phyloP scores from a whole-genome alignment of 192 early-diverging fungal genomes.

The Pecoramyces ruminantium region DNA sequence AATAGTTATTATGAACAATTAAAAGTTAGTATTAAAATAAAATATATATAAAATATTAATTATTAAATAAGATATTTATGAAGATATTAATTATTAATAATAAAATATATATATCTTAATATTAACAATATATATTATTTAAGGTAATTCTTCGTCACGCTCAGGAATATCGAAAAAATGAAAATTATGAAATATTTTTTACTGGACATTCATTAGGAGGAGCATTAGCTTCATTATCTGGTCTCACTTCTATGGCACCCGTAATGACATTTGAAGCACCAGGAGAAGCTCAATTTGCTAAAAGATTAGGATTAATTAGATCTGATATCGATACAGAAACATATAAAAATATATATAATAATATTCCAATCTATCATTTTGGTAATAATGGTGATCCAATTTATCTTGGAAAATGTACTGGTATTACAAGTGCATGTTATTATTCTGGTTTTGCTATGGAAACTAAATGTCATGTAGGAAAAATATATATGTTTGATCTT shows the following conservation, averaged over 20 bases:
- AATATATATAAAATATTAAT: not conserved
- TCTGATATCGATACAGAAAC: slow-evolving; percentile 16
- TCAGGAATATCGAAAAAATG: not conserved
- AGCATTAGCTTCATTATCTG: slow-evolving; percentile 51
- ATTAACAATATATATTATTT: too few species aligned
- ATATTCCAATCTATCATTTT: slow-evolving; percentile 72
- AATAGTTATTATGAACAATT: not conserved
- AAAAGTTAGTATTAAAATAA: not conserved
- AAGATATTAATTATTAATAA: too few species aligned
- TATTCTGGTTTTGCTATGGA: slow-evolving; percentile 60
- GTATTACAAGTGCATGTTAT: slow-evolving; percentile 42
- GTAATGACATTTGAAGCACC: slow-evolving; percentile 69
- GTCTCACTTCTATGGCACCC: slow-evolving; percentile 68
- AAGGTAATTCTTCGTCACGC: too few species aligned
- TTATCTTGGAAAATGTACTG: slow-evolving; percentile 68
- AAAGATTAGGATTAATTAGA: slow-evolving; percentile 48
- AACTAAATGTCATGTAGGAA: slow-evolving; percentile 69
- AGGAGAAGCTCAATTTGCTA: slow-evolving; percentile 61
- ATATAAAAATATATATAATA: slow-evolving; percentile 13
- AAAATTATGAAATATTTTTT: not conserved
- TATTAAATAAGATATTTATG: not conserved
- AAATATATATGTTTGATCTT: not conserved
- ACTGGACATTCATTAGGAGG: slow-evolving; percentile 33
- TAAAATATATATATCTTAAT: too few species aligned
- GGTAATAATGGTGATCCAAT: slow-evolving; percentile 85